phyloP scores from a whole-genome alignment of 2,329 filamentous ascomycete genomes.

The Ophiosphaerella narmari region DNA sequence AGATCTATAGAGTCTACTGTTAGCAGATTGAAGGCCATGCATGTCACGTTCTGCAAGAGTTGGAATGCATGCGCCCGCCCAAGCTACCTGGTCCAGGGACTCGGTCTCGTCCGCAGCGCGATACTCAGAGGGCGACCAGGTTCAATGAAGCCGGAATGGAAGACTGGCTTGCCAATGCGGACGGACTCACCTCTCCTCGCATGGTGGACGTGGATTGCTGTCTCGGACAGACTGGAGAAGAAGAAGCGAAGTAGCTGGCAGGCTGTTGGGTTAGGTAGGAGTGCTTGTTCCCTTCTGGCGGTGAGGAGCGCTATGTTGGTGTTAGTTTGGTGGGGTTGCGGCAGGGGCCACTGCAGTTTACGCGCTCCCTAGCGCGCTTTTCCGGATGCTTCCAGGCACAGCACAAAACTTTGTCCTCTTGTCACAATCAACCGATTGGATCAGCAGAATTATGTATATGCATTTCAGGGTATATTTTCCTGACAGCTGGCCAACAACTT shows the following conservation, averaged over 20 bases:
- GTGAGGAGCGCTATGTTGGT: slow-evolving; percentile 19
- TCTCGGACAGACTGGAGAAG: slow-evolving; percentile 42
- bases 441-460: background rate
- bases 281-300: slow-evolving; percentile 18
- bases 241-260: slow-evolving; percentile 16
- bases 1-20: slow-evolving; percentile 54
- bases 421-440: too few relatives aligned
- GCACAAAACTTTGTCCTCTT: background rate
- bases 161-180: slow-evolving; percentile 3
- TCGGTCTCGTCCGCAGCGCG: slow-evolving; percentile 11
- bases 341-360: slow-evolving; percentile 20
- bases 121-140: slow-evolving; percentile 6
- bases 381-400: slow-evolving; percentile 1
- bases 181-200: slow-evolving; percentile 47
- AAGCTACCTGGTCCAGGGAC: background rate
- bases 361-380: slow-evolving; percentile 18
- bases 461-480: too few relatives aligned
- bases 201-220: slow-evolving; percentile 41
- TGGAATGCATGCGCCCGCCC: background rate
- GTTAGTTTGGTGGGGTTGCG: slow-evolving; percentile 25
- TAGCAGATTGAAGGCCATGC: slow-evolving; percentile 9
- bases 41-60: background rate
- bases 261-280: slow-evolving; percentile 20
- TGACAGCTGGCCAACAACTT: too few relatives aligned
- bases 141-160: slow-evolving; percentile 1